Percentiles rank a stretch among this genome's conserved stretches.
phyloP scores from a whole-genome alignment of 345 rosid genomes.

The Euphorbia peplus region DNA sequence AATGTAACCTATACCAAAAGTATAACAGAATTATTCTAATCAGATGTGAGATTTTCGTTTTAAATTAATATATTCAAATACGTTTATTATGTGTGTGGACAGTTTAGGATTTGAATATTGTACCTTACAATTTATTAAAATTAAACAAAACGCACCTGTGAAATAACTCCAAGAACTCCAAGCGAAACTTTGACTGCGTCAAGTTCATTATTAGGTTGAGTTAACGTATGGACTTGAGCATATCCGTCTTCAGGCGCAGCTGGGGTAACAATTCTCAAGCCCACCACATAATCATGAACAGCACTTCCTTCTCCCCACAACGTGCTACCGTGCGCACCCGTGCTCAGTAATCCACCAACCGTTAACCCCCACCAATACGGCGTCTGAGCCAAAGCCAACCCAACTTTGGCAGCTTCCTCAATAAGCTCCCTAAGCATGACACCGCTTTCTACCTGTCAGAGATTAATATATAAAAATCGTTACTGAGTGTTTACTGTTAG shows the following conservation, averaged over 20 bases:
- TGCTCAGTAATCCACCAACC: conserved; percentile 67
- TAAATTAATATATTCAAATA: too few relatives aligned
- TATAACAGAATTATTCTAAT: too few relatives aligned
- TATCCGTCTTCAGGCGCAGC: conserved; percentile 43
- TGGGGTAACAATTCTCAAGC: conserved; percentile 55
- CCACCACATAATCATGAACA: conserved; percentile 62
- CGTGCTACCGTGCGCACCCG: conserved; percentile 89
- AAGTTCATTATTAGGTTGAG: conserved; percentile 33
- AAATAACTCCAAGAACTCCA: conserved; percentile 81
- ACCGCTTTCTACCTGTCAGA: conserved; percentile 74
- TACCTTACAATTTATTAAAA: too few relatives aligned
- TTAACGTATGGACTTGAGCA: conserved; percentile 42
- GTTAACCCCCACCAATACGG: conserved; percentile 96
- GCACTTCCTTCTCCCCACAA: conserved; percentile 73
- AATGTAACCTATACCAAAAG: conserved; percentile 61
- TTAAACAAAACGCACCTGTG: too few relatives aligned
- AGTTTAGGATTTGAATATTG: too few relatives aligned
- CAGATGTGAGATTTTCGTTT: too few relatives aligned
- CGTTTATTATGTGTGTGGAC: too few relatives aligned
- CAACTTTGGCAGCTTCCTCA: conserved; percentile 49
- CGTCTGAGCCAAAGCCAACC: conserved; percentile 64
- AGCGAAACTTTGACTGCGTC: conserved; percentile 70
- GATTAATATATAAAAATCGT: too few relatives aligned
- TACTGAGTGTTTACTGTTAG: too few relatives aligned
- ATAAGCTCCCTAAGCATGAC: conserved; percentile 58